Percentiles rank a stretch among this genome's conserved stretches.
phyloP scores from a whole-genome alignment of 2,329 filamentous ascomycete genomes.

The Pseudocercospora fuligena region DNA sequence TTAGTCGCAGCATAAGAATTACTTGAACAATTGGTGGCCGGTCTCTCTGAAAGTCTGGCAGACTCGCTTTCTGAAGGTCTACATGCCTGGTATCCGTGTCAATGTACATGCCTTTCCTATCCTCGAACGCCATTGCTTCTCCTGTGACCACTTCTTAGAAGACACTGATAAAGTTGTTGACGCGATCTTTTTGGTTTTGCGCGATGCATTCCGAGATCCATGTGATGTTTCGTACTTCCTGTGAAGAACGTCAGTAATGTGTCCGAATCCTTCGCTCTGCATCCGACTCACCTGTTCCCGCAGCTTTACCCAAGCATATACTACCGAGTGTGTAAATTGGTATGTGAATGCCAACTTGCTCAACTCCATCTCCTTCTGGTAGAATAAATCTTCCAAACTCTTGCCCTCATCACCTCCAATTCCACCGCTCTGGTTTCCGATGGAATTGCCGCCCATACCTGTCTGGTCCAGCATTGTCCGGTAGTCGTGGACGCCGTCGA shows the following conservation, averaged over 20 bases:
- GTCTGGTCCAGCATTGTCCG: constrained; percentile 95
- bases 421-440: constrained; percentile 84
- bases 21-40: not conserved
- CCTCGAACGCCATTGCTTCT: constrained; percentile 1
- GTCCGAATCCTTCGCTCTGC: not conserved
- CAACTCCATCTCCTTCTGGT: constrained; percentile 99
- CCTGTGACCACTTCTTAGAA: constrained; percentile 59
- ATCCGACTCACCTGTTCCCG: constrained; percentile 82
- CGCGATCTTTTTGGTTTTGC: constrained; percentile 98
- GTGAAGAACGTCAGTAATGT: constrained; percentile 34
- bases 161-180: constrained; percentile 98
- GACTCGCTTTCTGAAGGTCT: not conserved
- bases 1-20: not conserved
- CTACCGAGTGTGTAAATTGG: constrained; percentile 92
- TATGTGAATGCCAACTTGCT: constrained; percentile 93
- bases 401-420: constrained; percentile 77
- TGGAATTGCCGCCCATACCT: constrained; percentile 72
- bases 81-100: constrained; percentile 16
- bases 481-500: constrained; percentile 92
- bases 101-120: constrained; percentile 2
- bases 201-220: constrained; percentile 99
- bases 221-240: constrained; percentile 99
- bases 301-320: constrained; percentile 97
- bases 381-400: constrained; percentile 96
- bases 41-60: not conserved